Conservation (phyloP, 495 filamentous ascomycete species). For the Penicillium ochrochloron region DNA sequence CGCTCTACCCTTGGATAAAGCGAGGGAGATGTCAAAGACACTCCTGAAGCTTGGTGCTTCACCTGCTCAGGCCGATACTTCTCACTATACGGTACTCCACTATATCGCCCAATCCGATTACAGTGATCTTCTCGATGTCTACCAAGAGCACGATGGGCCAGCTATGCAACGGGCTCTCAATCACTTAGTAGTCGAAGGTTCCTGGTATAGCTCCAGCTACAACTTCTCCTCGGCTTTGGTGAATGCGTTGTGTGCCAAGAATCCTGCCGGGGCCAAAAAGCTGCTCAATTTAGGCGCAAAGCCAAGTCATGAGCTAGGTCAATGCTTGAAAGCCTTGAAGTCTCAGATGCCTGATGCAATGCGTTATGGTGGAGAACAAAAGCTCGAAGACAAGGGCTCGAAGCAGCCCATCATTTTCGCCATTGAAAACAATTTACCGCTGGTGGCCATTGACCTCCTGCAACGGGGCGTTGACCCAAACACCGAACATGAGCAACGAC, state of each 20-base stretch:
- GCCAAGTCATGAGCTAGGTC: conserved; percentile 39
- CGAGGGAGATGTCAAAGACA: conserved; percentile 59
- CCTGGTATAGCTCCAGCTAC: conserved; percentile 1
- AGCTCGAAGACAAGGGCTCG: conserved; percentile 37
- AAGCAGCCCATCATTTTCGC: conserved; percentile 67
- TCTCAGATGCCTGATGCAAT: background rate
- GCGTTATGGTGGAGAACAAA: conserved; percentile 35
- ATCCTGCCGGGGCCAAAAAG: conserved; percentile 42
- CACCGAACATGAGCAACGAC: conserved; percentile 41
- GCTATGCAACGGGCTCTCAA: conserved; percentile 67
- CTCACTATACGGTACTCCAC: conserved; percentile 63
- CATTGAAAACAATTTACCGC: conserved; percentile 51
- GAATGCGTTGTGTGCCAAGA: conserved; percentile 45
- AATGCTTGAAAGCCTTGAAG: conserved; percentile 46
- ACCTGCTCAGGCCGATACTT: conserved; percentile 69
- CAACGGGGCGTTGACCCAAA: conserved; percentile 63
- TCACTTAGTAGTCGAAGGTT: conserved; percentile 48
- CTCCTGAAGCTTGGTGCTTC: conserved; percentile 74
- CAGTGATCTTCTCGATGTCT: conserved; percentile 58
- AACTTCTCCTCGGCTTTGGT: conserved; percentile 44
- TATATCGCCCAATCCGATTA: conserved; percentile 51
- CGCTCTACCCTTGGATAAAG: conserved; percentile 57
- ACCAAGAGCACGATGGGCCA: conserved; percentile 62
- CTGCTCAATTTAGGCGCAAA: conserved; percentile 53
- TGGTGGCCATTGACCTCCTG: conserved; percentile 59